These are phyloP conservation scores for Ceraceosorus guamensis DNA, from an alignment of 1,284 basidiomycete species.

Conservation along the genomic window DNA sequence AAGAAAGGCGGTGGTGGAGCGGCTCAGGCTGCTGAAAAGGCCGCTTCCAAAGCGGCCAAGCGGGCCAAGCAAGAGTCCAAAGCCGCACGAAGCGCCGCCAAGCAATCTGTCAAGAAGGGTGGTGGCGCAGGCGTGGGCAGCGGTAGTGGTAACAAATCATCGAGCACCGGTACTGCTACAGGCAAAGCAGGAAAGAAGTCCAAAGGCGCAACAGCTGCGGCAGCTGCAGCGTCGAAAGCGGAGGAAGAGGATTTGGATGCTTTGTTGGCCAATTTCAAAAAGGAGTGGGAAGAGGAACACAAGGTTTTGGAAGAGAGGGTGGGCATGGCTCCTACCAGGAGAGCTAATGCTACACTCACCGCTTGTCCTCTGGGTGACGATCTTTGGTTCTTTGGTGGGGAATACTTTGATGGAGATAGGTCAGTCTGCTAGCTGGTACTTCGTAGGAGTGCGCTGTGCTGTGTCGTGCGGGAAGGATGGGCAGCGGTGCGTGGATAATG, in stretches of 20 bases:
- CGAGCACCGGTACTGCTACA: slow-evolving; percentile 13
- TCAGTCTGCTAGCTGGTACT: slow-evolving; percentile 1
- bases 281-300: slow-evolving; percentile 43
- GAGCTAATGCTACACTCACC: slow-evolving; percentile 45
- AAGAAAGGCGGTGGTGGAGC: slow-evolving; percentile 38
- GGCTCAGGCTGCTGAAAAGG: slow-evolving; percentile 26
- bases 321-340: slow-evolving; percentile 29
- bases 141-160: neutral
- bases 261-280: slow-evolving; percentile 33
- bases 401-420: slow-evolving; percentile 46
- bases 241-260: slow-evolving; percentile 47
- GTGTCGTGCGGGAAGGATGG: neutral
- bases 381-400: slow-evolving; percentile 46
- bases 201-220: slow-evolving; percentile 22
- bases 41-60: slow-evolving; percentile 44
- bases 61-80: slow-evolving; percentile 46
- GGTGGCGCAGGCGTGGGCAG: too few species aligned
- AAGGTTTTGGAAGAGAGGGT: slow-evolving; percentile 35
- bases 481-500: too few species aligned
- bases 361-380: slow-evolving; percentile 45
- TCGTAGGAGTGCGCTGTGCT: too few species aligned
- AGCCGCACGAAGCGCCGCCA: slow-evolving; percentile 36
- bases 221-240: slow-evolving; percentile 14
- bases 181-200: slow-evolving; percentile 13
- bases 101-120: slow-evolving; percentile 35